Evolutionary conservation across 2,329 filamentous ascomycete species (phyloP).

Genomic region (Beauveria brongniartii): DNA sequence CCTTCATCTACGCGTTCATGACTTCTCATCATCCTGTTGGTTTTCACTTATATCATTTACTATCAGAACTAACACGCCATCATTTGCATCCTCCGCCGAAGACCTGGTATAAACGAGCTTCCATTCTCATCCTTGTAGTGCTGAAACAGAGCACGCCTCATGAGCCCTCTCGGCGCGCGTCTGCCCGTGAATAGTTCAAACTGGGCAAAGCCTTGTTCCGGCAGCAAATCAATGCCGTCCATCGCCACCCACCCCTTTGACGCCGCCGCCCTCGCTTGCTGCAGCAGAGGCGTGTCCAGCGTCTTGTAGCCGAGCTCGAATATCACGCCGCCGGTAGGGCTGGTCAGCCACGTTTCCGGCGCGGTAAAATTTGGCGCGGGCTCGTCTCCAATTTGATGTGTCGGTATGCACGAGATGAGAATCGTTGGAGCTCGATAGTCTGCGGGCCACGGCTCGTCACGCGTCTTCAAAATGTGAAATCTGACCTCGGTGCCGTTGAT

Average conservation of each 20-base stretch:
- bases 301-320: conserved; percentile 70
- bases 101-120: conserved; percentile 29
- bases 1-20: not conserved
- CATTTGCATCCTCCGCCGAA: conserved; percentile 32
- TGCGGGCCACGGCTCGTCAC: conserved; percentile 56
- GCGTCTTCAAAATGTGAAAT: conserved; percentile 51
- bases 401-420: conserved; percentile 68
- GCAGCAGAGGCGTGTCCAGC: conserved; percentile 60
- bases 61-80: conserved; percentile 26
- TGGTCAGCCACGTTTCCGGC: conserved; percentile 61
- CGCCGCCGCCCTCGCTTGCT: conserved; percentile 54
- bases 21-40: not conserved
- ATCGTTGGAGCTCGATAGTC: conserved; percentile 59
- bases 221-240: conserved; percentile 67
- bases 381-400: conserved; percentile 54
- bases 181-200: conserved; percentile 72
- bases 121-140: conserved; percentile 36
- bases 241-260: conserved; percentile 64
- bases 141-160: conserved; percentile 56
- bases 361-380: conserved; percentile 63
- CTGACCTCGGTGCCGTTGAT: conserved; percentile 34
- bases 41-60: not conserved
- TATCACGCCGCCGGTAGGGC: conserved; percentile 66
- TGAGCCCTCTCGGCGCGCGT: conserved; percentile 45
- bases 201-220: conserved; percentile 73